Percentiles rank a stretch among this genome's conserved stretches.
These are phyloP conservation scores for Cladosporium halotolerans DNA, from an alignment of 2,329 filamentous ascomycete genomes.

Conservation along the genomic window DNA sequence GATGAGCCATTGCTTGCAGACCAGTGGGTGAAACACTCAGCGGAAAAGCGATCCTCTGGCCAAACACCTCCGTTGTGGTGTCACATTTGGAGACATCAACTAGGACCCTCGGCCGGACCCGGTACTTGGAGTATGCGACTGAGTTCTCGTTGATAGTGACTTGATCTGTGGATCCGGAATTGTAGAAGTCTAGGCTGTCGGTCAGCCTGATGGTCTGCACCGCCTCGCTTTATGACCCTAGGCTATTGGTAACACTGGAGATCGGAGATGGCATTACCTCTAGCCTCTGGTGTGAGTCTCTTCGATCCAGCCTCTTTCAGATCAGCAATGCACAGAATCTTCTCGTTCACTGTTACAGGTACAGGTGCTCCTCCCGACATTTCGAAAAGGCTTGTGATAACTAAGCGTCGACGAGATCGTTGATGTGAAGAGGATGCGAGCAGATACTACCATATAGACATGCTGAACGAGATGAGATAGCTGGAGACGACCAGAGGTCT, in stretches of 20 bases:
- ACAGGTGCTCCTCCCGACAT: constrained; percentile 15
- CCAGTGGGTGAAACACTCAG: constrained; percentile 49
- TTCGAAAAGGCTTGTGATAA: neutral
- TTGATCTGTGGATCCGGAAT: constrained; percentile 52
- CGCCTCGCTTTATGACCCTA: neutral
- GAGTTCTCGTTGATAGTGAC: constrained; percentile 50
- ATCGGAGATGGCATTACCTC: constrained; percentile 11
- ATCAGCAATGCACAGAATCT: constrained; percentile 21
- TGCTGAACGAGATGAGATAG: too few relatives aligned
- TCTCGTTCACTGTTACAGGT: constrained; percentile 10
- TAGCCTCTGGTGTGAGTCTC: constrained; percentile 14
- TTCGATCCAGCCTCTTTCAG: constrained; percentile 17
- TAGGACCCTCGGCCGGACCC: constrained; percentile 32
- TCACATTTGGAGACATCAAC: constrained; percentile 32
- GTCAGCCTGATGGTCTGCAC: neutral
- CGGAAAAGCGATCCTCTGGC: constrained; percentile 39
- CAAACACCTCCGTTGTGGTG: constrained; percentile 41
- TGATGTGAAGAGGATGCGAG: too few relatives aligned
- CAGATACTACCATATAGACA: too few relatives aligned
- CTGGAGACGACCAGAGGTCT: too few relatives aligned
- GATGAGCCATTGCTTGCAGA: constrained; percentile 46
- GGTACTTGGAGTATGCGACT: constrained; percentile 42
- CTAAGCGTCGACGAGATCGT: too few relatives aligned
- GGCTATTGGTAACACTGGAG: too few relatives aligned
- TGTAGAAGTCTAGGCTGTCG: constrained; percentile 45